Base-by-base conservation (phyloP, 176 grass and related monocot species). In the Olyra latifolia region DNA sequence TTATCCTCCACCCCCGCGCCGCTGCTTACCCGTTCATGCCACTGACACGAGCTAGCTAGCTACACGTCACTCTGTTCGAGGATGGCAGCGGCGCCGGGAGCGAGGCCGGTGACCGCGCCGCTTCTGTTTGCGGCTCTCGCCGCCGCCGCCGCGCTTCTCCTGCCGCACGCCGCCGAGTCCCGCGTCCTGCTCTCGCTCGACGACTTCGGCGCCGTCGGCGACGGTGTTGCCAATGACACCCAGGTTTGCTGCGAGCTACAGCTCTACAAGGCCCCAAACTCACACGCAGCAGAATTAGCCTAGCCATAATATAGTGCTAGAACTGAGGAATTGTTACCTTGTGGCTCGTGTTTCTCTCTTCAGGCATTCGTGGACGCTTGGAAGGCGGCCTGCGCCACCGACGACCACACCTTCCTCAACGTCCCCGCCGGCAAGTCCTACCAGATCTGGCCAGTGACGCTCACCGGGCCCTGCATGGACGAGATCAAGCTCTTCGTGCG, bases 161-260 rank as follows among this genome's bases (percentile, higher is more conserved):
- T 89, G 20, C 40, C 42, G 8, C 2, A 16, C 16, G 45, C 35
- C 11, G 69, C 62, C 27, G 79, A 72, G 79, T 13, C 83, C 5
- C 83, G 79, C 48, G 65, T 61, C 28, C 66, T 90, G 30, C 62
- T 94, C 74, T 74, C 85, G 6, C 78, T 94, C 70, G 66, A 91
- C 78, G 86, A 91, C 41, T 94, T 91, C 66, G 92, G 92, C 63
- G 92, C 88, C 67, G 80, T 91, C 29, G 92, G 92, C 10, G 85
- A 94, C 65, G 92, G 92, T 52, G 1, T 63, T 16, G 80, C 72
- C 53, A 38, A 94, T 45, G 92, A 94, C 80, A 88, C 86, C 29
- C 59, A 78, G 91, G 91, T 93, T 62, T 4, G 43, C 28, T 22
- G 3, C 52, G 20, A 2, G 32, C 32, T 22, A 10, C 52, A 55